Evolutionary conservation across 352 stramenopile genomes (phyloP).

Genomic region (Phytophthora crassamura): DNA sequence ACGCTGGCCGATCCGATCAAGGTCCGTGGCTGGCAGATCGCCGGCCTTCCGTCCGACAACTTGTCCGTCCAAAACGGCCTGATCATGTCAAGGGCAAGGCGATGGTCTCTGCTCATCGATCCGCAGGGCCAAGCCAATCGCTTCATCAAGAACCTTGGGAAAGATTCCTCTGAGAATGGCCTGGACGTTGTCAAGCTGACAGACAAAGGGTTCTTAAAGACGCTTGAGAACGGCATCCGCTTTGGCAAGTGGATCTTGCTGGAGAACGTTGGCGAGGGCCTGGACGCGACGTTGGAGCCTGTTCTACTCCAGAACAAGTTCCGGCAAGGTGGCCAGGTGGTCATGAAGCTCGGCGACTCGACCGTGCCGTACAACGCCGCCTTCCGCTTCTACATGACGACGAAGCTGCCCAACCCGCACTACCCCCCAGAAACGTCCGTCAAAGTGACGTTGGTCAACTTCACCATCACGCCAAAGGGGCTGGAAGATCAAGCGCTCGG

Average conservation of each 20-base stretch:
- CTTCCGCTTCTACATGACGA: slow-evolving; percentile 95
- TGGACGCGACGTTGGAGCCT: slow-evolving; percentile 92
- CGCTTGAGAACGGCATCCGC: slow-evolving; percentile 91
- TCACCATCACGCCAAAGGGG: slow-evolving; percentile 92
- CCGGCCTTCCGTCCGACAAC: slow-evolving; percentile 90
- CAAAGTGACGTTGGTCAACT: slow-evolving; percentile 94
- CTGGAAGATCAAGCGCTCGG: slow-evolving; percentile 93
- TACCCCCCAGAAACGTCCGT: slow-evolving; percentile 93
- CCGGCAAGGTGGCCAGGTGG: slow-evolving; percentile 92
- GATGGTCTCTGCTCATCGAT: slow-evolving; percentile 93
- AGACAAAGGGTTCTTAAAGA: slow-evolving; percentile 84
- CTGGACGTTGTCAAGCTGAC: slow-evolving; percentile 88
- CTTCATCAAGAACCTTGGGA: slow-evolving; percentile 94
- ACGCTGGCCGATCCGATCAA: slow-evolving; percentile 92
- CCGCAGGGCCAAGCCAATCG: slow-evolving; percentile 93
- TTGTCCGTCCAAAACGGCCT: slow-evolving; percentile 94
- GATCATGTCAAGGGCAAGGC: slow-evolving; percentile 90
- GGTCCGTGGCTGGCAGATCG: slow-evolving; percentile 92
- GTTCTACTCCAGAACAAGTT: slow-evolving; percentile 93
- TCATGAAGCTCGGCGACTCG: slow-evolving; percentile 94
- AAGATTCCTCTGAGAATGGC: slow-evolving; percentile 84
- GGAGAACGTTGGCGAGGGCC: slow-evolving; percentile 86
- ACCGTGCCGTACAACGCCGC: slow-evolving; percentile 92
- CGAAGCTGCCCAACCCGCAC: slow-evolving; percentile 93
- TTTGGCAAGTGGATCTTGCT: slow-evolving; percentile 94